Evolutionary conservation across 129 eudicot species (phyloP), one percentile per base, ranked within the genome.

Genomic region (Chrysanthemum seticuspe): DNA sequence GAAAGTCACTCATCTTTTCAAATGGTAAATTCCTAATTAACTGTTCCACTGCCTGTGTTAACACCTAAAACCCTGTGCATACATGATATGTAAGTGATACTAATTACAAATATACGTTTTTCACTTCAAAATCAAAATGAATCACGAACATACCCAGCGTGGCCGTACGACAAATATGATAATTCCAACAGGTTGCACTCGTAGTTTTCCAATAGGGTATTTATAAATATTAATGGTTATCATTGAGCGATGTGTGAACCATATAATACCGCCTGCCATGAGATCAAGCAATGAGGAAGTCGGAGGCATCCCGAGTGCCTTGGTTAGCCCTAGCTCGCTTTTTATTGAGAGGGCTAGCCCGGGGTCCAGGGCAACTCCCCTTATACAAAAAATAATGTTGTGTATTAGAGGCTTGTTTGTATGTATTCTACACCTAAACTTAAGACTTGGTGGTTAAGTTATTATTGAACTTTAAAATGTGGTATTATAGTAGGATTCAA

Each of bases 181-280:
- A 31, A 88, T 88, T 23, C 94, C 94, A 25, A 88, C 94, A 5
- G 94, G 94, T 45, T 88, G 94, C 52, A 88, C 90, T 62, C 94
- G 74, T 70, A 88, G 31, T 78, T 88, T 88, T 18, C 94, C 94
- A 47, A 88, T 88, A 0, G 94, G 94, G 73, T 88, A 88, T 65
- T 88, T 81, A 78, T 88, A 88, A 61, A 88, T 88, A 73, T 88
- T 88, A 40, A 88, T 77, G 75, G 77, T 83, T 76, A 82, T 85
- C 94, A 88, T 88, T 11, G 90, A 85, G 9, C 50, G 73, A 64
- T 88, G 94, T 23, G 94, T 88, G 68, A 82, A 88, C 94, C 94
- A 88, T 52, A 88, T 69, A 71, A 88, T 88, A n/a, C 83, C 94
- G 25, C 94, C 94, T 36, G 94, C 94, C 90, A 88, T 85, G 31